phyloP scores from a whole-genome alignment of 139 green algal genomes.

The Volvox reticuliferus region DNA sequence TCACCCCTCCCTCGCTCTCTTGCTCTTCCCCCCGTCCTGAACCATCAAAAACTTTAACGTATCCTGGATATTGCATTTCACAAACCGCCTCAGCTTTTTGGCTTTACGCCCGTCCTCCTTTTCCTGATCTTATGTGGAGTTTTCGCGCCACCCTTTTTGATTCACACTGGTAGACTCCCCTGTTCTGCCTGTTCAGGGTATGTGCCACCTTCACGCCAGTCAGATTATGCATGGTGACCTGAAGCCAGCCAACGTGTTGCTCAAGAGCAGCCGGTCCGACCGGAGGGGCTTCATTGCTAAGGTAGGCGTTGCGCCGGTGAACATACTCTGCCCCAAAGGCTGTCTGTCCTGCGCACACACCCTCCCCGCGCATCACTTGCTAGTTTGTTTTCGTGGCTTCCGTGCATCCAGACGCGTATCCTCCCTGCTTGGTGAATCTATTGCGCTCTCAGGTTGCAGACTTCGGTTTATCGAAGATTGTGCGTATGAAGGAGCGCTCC shows the following conservation, averaged over 20 bases:
- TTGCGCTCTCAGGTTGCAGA: conserved; percentile 16
- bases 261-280: conserved; percentile 56
- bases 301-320: conserved; percentile 14
- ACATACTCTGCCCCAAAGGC: no score
- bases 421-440: neutral
- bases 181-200: conserved; percentile 10
- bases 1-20: no score
- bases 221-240: conserved; percentile 59
- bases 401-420: no score
- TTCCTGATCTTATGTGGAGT: no score
- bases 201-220: conserved; percentile 50
- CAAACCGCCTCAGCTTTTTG: no score
- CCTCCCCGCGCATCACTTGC: neutral
- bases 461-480: conserved; percentile 34
- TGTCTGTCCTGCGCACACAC: no score
- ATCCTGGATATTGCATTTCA: no score
- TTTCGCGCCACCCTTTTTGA: no score
- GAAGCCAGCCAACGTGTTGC: conserved; percentile 77
- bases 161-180: neutral
- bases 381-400: no score
- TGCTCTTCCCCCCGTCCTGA: no score
- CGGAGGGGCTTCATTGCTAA: conserved; percentile 72
- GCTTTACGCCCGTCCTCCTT: no score
- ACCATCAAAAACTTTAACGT: no score
- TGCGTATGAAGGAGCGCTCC: conserved; percentile 2